A percentile compares a stretch with the other conserved stretches of the same genome.
phyloP scores from a whole-genome alignment of 176 grass and related monocot genomes.

The Triticum urartu region DNA sequence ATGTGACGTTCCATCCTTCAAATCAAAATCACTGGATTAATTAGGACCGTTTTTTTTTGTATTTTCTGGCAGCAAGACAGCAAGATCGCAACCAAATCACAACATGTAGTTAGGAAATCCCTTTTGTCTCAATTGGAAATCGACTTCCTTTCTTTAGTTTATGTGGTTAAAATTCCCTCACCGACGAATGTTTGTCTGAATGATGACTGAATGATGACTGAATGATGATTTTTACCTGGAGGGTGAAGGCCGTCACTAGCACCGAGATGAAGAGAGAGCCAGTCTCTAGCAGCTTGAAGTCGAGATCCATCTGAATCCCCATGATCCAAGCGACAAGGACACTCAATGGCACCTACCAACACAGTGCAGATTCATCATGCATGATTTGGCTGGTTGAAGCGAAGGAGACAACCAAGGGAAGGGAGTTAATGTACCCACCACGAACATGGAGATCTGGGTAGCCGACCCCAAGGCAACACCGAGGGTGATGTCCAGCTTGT shows the following conservation, averaged over 20 bases:
- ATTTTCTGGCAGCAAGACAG: not conserved
- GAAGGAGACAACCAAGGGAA: not conserved
- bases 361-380: not conserved
- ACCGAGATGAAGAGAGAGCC: conserved; percentile 68
- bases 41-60: not conserved
- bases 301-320: conserved; percentile 85
- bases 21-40: not conserved
- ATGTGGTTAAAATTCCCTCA: not conserved
- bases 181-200: not conserved
- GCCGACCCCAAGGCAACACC: conserved; percentile 82
- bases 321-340: conserved; percentile 88
- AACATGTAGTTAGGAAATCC: not conserved
- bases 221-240: conserved; percentile 54
- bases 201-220: not conserved
- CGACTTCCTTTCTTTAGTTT: not conserved
- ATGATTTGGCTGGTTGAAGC: not conserved
- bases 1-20: conserved; percentile 81
- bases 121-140: not conserved
- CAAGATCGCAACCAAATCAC: not conserved
- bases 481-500: conserved; percentile 83
- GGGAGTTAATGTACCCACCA: conserved; percentile 49
- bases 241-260: conserved; percentile 65
- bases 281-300: conserved; percentile 83
- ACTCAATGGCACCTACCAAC: conserved; percentile 62
- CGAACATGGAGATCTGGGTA: conserved; percentile 87